Base-by-base conservation (phyloP, 2,329 filamentous ascomycete species). In the Didymellaceae sp. region DNA sequence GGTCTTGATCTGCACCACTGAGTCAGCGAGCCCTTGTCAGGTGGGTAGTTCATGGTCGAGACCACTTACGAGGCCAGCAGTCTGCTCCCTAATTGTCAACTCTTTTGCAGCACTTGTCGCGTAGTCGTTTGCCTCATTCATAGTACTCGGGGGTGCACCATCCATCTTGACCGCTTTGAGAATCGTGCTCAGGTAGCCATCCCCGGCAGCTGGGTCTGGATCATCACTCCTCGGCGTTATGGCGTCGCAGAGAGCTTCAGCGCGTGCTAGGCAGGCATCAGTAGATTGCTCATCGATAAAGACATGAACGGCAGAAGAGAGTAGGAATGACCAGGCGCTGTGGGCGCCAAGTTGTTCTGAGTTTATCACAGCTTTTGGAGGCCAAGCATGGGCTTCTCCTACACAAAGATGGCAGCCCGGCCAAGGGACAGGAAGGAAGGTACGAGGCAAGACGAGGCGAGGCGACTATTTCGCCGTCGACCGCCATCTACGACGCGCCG, bases 31-130 rank as follows among this genome's bases (percentile, higher is more conserved):
- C 11, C 13, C n/a, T n/a, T 20, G 4, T 16, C 14, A 14, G 17
- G 6, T 6, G 18, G 20, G 28, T 2, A 13, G 6, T 11, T 9
- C 17, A 10, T 4, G 21, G 13, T 16, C 5, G 3, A 31, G 18
- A 28, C 8, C 13, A 59, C 75, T 49, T 67, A 85, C 83, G 67
- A 87, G 67, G 11, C 81, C 80, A 9, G 81, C 78, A 4, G 81
- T 83, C 61, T 86, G 82, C 6, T 84, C 80, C 48, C 82, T 78
- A 24, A 86, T 80, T 52, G 84, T 78, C 52, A 83, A 81, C 14
- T 82, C 79, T 55, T 81, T 80, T 13, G 83, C 77, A 5, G 84
- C 82, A 2, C 82, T 82, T 13, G 78, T 76, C 17, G 79, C 80
- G 53, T 82, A 77, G 59, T 82, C 82, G 26, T 74, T 75, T 31